phyloP scores from a whole-genome alignment of 805 yeast species.

The Nakazawaea anatomiae region DNA sequence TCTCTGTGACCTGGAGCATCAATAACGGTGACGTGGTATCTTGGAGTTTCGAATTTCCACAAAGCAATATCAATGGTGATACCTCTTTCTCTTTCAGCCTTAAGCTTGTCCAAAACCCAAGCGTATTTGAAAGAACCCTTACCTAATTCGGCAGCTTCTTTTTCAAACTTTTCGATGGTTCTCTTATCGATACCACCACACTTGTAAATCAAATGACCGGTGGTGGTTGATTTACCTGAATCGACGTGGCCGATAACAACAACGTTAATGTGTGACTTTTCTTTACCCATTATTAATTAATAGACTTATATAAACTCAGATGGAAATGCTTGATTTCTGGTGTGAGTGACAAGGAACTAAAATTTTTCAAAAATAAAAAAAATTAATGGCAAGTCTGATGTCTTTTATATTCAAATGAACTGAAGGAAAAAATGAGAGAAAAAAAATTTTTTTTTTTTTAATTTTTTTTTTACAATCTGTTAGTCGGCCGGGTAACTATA shows the following conservation, averaged over 20 bases:
- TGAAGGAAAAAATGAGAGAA: not conserved
- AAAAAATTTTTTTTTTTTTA: no score
- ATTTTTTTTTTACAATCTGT: no score
- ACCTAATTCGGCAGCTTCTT: conserved; percentile 96
- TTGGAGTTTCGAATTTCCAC: conserved; percentile 90
- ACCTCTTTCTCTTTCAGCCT: conserved; percentile 97
- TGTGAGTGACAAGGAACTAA: conserved; percentile 23
- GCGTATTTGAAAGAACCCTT: conserved; percentile 98
- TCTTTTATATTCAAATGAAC: conserved; percentile 5
- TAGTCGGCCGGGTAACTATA: not conserved
- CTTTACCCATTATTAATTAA: conserved; percentile 64
- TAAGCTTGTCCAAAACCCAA: conserved; percentile 92
- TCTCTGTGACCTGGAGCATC: conserved; percentile 97
- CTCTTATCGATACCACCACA: conserved; percentile 99
- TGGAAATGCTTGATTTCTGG: conserved; percentile 31
- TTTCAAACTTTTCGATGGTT: conserved; percentile 96
- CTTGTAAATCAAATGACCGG: conserved; percentile 99
- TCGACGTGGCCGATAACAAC: conserved; percentile 99
- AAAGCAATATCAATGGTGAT: conserved; percentile 92
- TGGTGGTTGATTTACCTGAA: conserved; percentile 97
- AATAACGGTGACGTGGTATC: conserved; percentile 83
- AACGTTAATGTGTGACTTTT: conserved; percentile 97
- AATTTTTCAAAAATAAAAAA: conserved; percentile 3
- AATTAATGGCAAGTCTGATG: conserved; percentile 6
- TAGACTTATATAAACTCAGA: conserved; percentile 23